Conservation (phyloP, 164 flowering plant species). For the Liquidambar formosana region DNA sequence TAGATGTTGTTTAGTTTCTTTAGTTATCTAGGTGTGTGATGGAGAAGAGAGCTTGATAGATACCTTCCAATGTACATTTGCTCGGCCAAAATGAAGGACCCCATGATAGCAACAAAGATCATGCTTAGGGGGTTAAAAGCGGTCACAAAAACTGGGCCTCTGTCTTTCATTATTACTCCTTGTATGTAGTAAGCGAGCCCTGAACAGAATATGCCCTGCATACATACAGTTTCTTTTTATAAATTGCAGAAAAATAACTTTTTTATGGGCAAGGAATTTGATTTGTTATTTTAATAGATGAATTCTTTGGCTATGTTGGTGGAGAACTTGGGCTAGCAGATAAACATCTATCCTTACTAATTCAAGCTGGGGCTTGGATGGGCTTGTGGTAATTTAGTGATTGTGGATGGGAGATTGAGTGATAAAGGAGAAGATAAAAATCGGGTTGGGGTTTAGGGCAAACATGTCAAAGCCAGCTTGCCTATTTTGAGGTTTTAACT, state of each 20-base stretch:
- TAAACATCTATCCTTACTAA: background rate
- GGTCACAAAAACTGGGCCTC: slow-evolving; percentile 74
- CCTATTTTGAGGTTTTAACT: too few species aligned
- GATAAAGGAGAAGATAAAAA: background rate
- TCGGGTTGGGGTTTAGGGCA: background rate
- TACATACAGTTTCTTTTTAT: background rate
- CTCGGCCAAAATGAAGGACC: slow-evolving; percentile 53
- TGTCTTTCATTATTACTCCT: slow-evolving; percentile 57
- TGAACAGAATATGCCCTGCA: slow-evolving; percentile 67
- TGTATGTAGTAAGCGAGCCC: slow-evolving; percentile 72
- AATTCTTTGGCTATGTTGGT: background rate
- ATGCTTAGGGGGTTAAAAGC: slow-evolving; percentile 64
- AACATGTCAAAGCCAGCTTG: background rate
- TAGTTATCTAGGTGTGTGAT: background rate
- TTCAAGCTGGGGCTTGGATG: background rate
- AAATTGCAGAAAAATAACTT: background rate
- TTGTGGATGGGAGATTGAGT: background rate
- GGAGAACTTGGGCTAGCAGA: background rate
- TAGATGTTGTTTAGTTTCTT: background rate
- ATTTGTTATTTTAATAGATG: background rate
- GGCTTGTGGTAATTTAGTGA: background rate
- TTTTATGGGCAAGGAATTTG: background rate
- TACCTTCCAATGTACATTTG: slow-evolving; percentile 64
- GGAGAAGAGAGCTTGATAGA: background rate
- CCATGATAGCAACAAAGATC: slow-evolving; percentile 60